Percentiles rank a stretch among this genome's conserved stretches.
Conservation (phyloP, 805 yeast species). For the Tetrapisispora namnaoensis region DNA sequence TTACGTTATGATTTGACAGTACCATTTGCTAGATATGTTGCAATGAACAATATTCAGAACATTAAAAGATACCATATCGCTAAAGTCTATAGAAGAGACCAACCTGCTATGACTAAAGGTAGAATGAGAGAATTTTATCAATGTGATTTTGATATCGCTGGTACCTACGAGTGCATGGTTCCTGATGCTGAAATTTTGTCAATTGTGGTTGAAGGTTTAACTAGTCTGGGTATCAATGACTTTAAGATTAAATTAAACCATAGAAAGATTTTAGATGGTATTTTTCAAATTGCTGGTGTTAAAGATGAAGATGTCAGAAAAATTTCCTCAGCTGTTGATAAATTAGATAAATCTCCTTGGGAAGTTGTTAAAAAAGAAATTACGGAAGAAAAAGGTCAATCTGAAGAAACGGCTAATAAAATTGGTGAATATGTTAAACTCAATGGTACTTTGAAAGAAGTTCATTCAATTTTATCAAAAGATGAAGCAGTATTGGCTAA, state of each 20-base stretch:
- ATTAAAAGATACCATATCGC: constrained; percentile 96
- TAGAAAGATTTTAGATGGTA: constrained; percentile 92
- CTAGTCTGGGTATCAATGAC: constrained; percentile 72
- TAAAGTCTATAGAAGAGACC: constrained; percentile 97
- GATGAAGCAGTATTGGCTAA: constrained; percentile 54
- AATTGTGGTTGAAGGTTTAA: constrained; percentile 75
- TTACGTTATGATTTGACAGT: constrained; percentile 95
- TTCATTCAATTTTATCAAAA: constrained; percentile 43
- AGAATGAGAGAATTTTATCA: constrained; percentile 99
- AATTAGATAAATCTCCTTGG: constrained; percentile 94
- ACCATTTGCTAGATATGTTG: constrained; percentile 95
- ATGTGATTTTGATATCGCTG: constrained; percentile 97
- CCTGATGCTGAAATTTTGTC: constrained; percentile 89
- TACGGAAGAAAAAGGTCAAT: constrained; percentile 81
- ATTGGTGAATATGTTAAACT: constrained; percentile 88
- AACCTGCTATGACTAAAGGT: constrained; percentile 99
- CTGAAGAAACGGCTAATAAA: constrained; percentile 84
- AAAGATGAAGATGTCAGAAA: constrained; percentile 87
- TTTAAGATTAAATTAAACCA: constrained; percentile 91
- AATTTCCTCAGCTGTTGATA: constrained; percentile 91
- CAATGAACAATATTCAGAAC: constrained; percentile 82
- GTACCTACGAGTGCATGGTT: constrained; percentile 84
- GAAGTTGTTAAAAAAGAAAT: constrained; percentile 86
- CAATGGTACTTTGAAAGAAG: constrained; percentile 63
- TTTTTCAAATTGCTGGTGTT: constrained; percentile 91